Evolutionary conservation across 2,329 filamentous ascomycete genomes (phyloP), one percentile per base, ranked within the genome.

Genomic region (Seiridium unicorne): DNA sequence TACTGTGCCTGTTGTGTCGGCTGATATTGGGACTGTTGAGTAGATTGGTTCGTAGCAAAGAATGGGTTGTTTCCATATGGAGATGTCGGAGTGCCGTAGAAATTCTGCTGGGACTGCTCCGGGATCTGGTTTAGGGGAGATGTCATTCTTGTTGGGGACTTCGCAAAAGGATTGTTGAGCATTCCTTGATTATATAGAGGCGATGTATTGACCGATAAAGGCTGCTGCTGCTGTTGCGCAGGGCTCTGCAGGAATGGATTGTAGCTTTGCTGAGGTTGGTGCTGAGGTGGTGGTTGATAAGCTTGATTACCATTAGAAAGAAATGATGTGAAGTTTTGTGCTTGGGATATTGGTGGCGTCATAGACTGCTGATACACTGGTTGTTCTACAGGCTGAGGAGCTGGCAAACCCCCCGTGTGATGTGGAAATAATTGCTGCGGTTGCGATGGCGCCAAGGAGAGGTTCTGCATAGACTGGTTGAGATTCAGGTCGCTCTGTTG

Each of bases 381-480:
- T 61, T 78, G 77, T 46, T 76, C 76, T 44, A 77, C 64, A 40
- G 78, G 69, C 65, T 78, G 80, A 13, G 74, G 73, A 63, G 73
- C 75, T 61, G 74, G 76, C 65, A 82, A 64, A 31, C 86, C 90
- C 58, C 90, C 90, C 1, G 91, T 93, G 58, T 89, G 87, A 68
- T 93, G 87, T 6, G 91, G 89, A 71, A 93, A 93, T 36, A 93
- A 78, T 46, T 75, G 70, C 32, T 65, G 63, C 32, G 61, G 51
- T 55, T 48, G 77, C 62, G 55, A 73, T 9, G 75, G 73, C 32
- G 85, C 86, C 2, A 96, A 77, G 44, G 91, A 87, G 74, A 97
- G 82, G 63, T 85, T 87, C 70, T 93, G 89, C 69, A 97, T 90
- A 1, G 90, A 86, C 66, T 90, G 85, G 63, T 87, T 86, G 18